A percentile compares a stretch with the other conserved stretches of the same genome.
phyloP scores from a whole-genome alignment of 768 basidiomycete genomes.

The Rhodotorula graminis region DNA sequence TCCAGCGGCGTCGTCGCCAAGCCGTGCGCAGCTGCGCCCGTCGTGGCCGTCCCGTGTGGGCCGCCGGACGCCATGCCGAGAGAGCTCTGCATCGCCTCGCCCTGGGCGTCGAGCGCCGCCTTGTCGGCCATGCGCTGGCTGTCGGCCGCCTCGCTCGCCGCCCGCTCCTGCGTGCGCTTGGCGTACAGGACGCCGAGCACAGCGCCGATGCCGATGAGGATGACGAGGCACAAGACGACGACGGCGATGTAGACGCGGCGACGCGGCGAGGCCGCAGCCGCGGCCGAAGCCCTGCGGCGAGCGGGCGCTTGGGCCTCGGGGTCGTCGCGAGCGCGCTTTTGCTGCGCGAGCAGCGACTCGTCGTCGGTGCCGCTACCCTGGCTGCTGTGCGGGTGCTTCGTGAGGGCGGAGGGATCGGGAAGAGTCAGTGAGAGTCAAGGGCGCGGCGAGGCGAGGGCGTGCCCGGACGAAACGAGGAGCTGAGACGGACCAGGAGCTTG shows the following conservation, averaged over 20 bases:
- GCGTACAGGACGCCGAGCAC: background rate
- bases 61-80: background rate
- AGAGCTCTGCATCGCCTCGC: background rate
- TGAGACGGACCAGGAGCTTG: background rate
- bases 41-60: background rate
- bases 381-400: too few relatives aligned
- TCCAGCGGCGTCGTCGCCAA: background rate
- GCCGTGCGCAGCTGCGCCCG: too few relatives aligned
- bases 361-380: background rate
- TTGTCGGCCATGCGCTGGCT: background rate
- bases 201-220: conserved; percentile 6
- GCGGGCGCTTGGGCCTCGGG: background rate
- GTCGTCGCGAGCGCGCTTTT: background rate
- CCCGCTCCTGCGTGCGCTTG: background rate
- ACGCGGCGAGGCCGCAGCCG: background rate
- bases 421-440: background rate
- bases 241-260: conserved; percentile 5
- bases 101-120: background rate
- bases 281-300: background rate
- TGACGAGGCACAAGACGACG: background rate
- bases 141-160: too few relatives aligned
- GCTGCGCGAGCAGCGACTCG: background rate
- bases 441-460: background rate
- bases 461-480: too few relatives aligned
- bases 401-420: background rate